Evolutionary conservation across 352 stramenopile species (phyloP).

Genomic region (Pythium aristosporum): DNA sequence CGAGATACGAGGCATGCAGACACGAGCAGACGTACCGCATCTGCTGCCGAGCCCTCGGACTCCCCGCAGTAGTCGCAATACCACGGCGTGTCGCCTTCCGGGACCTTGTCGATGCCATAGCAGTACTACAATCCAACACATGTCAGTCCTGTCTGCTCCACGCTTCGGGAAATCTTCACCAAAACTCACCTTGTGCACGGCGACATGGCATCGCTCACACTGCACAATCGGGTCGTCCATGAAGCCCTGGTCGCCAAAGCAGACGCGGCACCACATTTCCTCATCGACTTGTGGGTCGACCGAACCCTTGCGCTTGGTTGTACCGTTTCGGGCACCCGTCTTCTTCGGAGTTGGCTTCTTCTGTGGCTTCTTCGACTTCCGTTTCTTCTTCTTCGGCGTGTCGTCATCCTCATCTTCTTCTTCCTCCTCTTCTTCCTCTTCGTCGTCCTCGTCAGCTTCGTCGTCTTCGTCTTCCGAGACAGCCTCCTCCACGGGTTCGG

Average conservation of each 20-base stretch:
- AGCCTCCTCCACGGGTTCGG: constrained; percentile 20
- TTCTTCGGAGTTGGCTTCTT: constrained; percentile 25
- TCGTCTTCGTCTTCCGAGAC: constrained; percentile 31
- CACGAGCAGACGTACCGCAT: constrained; percentile 41
- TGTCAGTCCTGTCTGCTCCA: neutral
- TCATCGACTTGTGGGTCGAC: constrained; percentile 68
- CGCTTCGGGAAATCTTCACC: neutral
- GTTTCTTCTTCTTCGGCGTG: constrained; percentile 43
- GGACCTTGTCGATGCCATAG: constrained; percentile 81
- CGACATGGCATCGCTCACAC: constrained; percentile 82
- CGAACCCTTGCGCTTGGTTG: constrained; percentile 22
- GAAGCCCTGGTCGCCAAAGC: constrained; percentile 86
- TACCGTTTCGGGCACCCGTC: constrained; percentile 20
- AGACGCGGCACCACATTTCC: constrained; percentile 90
- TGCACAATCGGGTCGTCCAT: constrained; percentile 87
- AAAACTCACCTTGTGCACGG: constrained; percentile 76
- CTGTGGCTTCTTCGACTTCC: constrained; percentile 36
- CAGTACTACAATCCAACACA: constrained; percentile 56
- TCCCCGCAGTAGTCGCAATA: constrained; percentile 82
- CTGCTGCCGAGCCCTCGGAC: constrained; percentile 32
- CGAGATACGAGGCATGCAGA: neutral
- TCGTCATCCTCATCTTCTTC: constrained; percentile 36
- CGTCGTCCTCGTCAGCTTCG: constrained; percentile 27
- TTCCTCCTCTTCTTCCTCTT: constrained; percentile 40
- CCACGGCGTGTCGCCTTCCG: constrained; percentile 80